A percentile compares a stretch with the other conserved stretches of the same genome.
Evolutionary conservation across 805 yeast species (phyloP).

Genomic region (Barnettozyma pratensis): DNA sequence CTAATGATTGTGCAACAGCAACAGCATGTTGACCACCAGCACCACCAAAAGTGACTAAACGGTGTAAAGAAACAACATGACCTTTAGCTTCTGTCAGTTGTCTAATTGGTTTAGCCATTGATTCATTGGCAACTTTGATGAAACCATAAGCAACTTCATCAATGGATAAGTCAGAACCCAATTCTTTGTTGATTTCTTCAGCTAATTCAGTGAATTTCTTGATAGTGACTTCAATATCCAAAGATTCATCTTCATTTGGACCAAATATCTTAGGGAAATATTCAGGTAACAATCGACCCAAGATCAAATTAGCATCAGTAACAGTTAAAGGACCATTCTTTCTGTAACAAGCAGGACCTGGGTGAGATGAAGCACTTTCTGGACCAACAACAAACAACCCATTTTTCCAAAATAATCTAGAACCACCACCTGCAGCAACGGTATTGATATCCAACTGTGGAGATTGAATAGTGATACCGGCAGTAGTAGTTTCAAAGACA

Average conservation of each 20-base stretch:
- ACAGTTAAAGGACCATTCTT: slow-evolving; percentile 82
- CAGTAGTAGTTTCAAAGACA: slow-evolving; percentile 78
- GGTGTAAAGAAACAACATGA: slow-evolving; percentile 55
- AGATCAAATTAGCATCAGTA: slow-evolving; percentile 75
- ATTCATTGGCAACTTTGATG: slow-evolving; percentile 75
- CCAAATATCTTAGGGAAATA: slow-evolving; percentile 82
- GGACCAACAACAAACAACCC: slow-evolving; percentile 83
- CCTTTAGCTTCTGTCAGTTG: slow-evolving; percentile 85
- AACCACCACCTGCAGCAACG: slow-evolving; percentile 85
- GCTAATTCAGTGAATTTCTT: slow-evolving; percentile 51
- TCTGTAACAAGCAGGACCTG: slow-evolving; percentile 85
- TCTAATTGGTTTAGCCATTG: slow-evolving; percentile 89
- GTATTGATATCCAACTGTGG: slow-evolving; percentile 81
- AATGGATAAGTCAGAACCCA: slow-evolving; percentile 37
- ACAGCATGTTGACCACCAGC: slow-evolving; percentile 92
- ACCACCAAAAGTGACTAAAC: slow-evolving; percentile 83
- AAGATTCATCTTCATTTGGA: slow-evolving; percentile 65
- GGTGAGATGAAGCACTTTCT: slow-evolving; percentile 81
- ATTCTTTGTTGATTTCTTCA: slow-evolving; percentile 44
- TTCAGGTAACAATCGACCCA: slow-evolving; percentile 70
- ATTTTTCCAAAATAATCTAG: slow-evolving; percentile 59
- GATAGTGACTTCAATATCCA: slow-evolving; percentile 51
- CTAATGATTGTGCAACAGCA: slow-evolving; percentile 66
- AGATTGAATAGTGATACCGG: slow-evolving; percentile 77
- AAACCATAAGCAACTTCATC: slow-evolving; percentile 79